Evolutionary conservation across 1,284 basidiomycete species (phyloP), one percentile per base, ranked within the genome.

Genomic region (Leccinum pachyderme): DNA sequence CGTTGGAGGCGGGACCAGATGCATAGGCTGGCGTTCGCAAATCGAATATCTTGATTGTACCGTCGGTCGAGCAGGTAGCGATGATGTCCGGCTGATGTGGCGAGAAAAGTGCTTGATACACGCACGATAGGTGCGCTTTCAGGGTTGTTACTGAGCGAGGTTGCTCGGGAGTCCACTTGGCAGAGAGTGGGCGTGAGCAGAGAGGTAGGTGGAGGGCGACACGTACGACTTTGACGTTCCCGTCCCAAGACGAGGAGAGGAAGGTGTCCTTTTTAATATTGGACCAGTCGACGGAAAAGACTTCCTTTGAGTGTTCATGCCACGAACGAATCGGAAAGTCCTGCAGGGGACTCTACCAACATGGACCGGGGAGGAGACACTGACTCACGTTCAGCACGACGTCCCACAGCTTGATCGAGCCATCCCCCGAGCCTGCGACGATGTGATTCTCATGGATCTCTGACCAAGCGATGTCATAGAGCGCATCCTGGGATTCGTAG

Each of bases 251-350:
- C 1, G 88, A 84, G 2, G 93, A 95, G 5, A 84, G 83, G 71
- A 99, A 98, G 1, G 84, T 80, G 58, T 93, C 88, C 72, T 99
- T 99, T 63, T 91, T 86, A 56, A 97, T 73, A 71, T 98, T 98
- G 60, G 91, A 95, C 96, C 96, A 99, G 72, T 99, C 93, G 11
- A 98, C 83, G n/a, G 89, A 90, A 74, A 93, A 95, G 6, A 95
- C 92, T 69, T 99, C 96, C 45, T 89, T 83, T 6, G 85, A 82
- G 70, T 99, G 96, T 72, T 98, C 96, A 61, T 92, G 87, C 95
- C 95, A 99, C 50, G 85, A 85, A 55, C 87, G 84, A 55, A 98
- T 89, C 0, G 96, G 96, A 58, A 89, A 82, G 65, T 94, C 88
- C 89, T 95, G 18, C 27, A 63, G 45, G 61, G 51, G 60, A 69